These are phyloP conservation scores for Tulasnella calospora DNA, from an alignment of 768 basidiomycete genomes.

Conservation along the genomic window DNA sequence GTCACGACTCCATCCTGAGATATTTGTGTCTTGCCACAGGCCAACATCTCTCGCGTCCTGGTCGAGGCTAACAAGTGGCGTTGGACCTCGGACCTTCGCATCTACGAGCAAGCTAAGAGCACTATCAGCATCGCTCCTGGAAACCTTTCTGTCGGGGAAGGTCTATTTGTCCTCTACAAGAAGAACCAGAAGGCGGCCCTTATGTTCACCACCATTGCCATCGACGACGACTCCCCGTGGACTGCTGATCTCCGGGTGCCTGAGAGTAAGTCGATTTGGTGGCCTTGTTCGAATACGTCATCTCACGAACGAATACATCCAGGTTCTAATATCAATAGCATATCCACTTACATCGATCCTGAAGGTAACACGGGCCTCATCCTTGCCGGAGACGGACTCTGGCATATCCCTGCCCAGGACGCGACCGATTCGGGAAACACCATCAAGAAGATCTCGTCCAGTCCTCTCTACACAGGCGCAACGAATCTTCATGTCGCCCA, in stretches of 20 bases:
- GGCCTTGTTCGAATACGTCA: not conserved
- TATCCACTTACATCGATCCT: constrained; percentile 5
- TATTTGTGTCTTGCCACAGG: not conserved
- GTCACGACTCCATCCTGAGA: not conserved
- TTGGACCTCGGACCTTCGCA: constrained; percentile 13
- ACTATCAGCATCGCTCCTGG: constrained; percentile 5
- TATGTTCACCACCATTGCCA: constrained; percentile 3
- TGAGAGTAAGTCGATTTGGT: not conserved
- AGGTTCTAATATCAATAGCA: not conserved
- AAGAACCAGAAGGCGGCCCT: not conserved
- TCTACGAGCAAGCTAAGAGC: constrained; percentile 11
- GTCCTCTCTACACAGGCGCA: not conserved
- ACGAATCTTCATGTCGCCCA: not conserved
- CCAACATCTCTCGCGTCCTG: constrained; percentile 17
- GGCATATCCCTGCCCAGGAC: constrained; percentile 8
- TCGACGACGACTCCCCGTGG: not conserved
- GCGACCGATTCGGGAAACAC: not conserved
- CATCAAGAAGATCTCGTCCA: not conserved
- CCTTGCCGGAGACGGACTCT: constrained; percentile 14
- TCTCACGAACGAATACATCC: not conserved
- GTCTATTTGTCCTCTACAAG: constrained; percentile 15
- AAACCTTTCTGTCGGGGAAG: not conserved
- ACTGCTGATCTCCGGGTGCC: not conserved
- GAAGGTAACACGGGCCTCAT: not conserved
- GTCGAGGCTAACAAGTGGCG: constrained; percentile 10